A percentile compares a stretch with the other conserved stretches of the same genome.
phyloP scores from a whole-genome alignment of 768 basidiomycete genomes.

The Pleurotus cornucopiae region DNA sequence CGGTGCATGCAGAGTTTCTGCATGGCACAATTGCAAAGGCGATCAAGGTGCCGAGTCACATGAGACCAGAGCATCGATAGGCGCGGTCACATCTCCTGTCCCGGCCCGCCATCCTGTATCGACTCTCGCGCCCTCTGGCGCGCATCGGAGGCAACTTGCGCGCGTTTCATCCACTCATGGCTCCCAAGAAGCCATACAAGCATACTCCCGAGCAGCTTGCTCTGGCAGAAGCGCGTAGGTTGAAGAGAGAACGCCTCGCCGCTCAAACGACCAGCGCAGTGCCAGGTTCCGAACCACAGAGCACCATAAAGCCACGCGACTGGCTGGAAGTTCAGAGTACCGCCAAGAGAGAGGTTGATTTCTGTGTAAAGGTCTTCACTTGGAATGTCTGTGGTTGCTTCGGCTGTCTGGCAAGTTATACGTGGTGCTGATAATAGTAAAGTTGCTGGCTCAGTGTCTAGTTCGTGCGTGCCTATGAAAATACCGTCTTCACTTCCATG shows the following conservation, averaged over 20 bases:
- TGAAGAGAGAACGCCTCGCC: conserved; percentile 33
- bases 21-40: neutral
- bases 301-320: conserved; percentile 27
- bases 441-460: conserved; percentile 77
- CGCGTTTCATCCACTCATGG: neutral
- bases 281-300: conserved; percentile 13
- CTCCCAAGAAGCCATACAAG: neutral
- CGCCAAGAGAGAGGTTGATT: conserved; percentile 18
- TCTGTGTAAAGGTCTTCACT: conserved; percentile 56
- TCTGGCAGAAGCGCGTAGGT: conserved; percentile 46
- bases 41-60: neutral
- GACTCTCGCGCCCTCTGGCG: neutral
- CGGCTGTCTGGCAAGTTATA: conserved; percentile 4
- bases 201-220: conserved; percentile 56
- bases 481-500: neutral
- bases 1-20: conserved; percentile 5
- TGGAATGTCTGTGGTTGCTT: conserved; percentile 72
- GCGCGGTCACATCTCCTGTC: neutral
- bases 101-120: neutral
- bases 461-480: conserved; percentile 54
- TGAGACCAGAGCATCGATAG: neutral
- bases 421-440: conserved; percentile 13
- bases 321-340: conserved; percentile 31
- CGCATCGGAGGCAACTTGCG: neutral
- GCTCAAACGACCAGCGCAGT: conserved; percentile 9